phyloP scores from a whole-genome alignment of 192 early-diverging fungal species.

The Coemansia sp. region DNA sequence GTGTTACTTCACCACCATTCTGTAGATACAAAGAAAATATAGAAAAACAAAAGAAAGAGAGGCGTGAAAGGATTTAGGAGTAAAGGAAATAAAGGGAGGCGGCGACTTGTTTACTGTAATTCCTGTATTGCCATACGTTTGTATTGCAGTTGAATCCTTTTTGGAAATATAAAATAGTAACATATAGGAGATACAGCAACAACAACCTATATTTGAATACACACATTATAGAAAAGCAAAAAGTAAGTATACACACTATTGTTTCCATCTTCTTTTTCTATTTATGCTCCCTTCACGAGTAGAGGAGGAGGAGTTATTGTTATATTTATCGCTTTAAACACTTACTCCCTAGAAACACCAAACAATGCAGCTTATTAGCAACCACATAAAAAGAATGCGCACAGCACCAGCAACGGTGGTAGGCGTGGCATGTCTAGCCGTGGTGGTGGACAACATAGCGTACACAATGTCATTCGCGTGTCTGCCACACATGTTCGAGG shows the following conservation, averaged over 20 bases:
- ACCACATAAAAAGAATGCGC: slow-evolving; percentile 10
- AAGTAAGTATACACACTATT: neutral
- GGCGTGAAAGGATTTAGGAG: neutral
- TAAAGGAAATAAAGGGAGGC: neutral
- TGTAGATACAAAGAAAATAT: no score
- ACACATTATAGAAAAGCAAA: neutral
- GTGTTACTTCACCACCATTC: no score
- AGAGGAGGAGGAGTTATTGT: neutral
- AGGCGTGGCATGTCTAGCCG: slow-evolving; percentile 29
- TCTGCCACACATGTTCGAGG: slow-evolving; percentile 49
- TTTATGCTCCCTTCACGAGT: neutral
- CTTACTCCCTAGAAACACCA: neutral
- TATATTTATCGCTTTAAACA: neutral
- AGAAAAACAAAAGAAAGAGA: no score
- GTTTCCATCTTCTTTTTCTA: neutral
- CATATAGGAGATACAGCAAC: neutral
- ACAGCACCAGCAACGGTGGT: slow-evolving; percentile 28
- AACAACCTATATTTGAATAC: neutral
- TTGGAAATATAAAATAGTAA: slow-evolving; percentile 2
- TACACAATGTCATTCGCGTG: slow-evolving; percentile 47
- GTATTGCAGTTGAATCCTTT: neutral
- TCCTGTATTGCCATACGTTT: slow-evolving; percentile 9
- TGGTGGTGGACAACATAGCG: slow-evolving; percentile 36
- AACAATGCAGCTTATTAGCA: neutral
- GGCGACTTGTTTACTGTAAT: neutral